phyloP scores from a whole-genome alignment of 129 eudicot species.

The Flaveria bidentis region DNA sequence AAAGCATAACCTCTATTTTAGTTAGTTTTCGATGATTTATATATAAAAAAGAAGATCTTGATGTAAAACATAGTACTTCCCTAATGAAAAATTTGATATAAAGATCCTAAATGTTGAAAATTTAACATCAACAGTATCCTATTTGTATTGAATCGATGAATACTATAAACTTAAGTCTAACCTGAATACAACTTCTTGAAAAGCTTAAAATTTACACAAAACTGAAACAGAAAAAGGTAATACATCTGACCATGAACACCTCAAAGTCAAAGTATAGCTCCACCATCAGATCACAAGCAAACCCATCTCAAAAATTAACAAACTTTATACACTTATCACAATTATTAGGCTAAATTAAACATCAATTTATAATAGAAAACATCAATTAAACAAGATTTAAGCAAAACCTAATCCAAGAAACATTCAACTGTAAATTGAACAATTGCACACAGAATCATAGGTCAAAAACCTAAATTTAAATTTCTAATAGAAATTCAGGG shows the following conservation, averaged over 20 bases:
- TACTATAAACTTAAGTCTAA: not conserved
- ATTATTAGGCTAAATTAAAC: too few species aligned
- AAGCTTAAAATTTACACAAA: not conserved
- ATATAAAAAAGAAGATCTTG: not conserved
- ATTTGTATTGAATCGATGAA: not conserved
- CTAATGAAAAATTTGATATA: not conserved
- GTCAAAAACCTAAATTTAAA: slow-evolving; percentile 15
- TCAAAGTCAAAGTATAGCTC: not conserved
- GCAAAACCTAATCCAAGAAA: slow-evolving; percentile 17
- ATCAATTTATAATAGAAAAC: not conserved
- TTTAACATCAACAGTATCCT: slow-evolving; percentile 13
- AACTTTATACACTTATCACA: not conserved
- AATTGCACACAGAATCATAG: not conserved
- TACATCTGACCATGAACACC: slow-evolving; percentile 2
- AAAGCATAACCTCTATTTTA: not conserved
- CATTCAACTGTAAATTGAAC: not conserved
- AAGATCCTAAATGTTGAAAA: not conserved
- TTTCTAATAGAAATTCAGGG: not conserved
- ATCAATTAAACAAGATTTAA: not conserved
- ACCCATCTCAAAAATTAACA: not conserved
- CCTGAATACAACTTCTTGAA: not conserved
- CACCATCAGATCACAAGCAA: slow-evolving; percentile 1
- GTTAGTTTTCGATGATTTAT: not conserved
- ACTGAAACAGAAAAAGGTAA: not conserved
- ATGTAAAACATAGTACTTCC: not conserved